Percentiles rank a stretch among this genome's conserved stretches.
Conservation (phyloP, 2,329 filamentous ascomycete species). For the Taxawa tesnikishii region DNA sequence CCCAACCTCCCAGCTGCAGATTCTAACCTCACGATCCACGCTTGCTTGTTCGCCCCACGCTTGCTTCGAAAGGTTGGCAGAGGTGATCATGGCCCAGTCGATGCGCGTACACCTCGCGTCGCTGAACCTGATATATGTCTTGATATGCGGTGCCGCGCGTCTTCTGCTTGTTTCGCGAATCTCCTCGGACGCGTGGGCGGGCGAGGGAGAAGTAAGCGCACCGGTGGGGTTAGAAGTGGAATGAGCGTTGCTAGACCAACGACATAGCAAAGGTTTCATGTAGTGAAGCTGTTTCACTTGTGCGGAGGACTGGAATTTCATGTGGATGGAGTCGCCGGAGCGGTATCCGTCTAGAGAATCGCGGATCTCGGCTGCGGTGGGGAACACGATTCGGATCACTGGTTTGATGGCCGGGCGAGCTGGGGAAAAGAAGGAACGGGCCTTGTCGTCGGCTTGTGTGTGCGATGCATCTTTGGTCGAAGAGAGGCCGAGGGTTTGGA, state of each 20-base stretch:
- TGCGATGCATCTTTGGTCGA: no score
- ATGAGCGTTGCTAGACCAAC: constrained; percentile 56
- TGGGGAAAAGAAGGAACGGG: no score
- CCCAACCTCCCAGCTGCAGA: constrained; percentile 75
- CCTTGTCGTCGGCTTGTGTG: no score
- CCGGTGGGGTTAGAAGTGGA: constrained; percentile 5
- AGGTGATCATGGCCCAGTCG: constrained; percentile 78
- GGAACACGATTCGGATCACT: constrained; percentile 63
- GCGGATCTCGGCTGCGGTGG: constrained; percentile 67
- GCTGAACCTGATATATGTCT: constrained; percentile 66
- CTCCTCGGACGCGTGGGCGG: neutral
- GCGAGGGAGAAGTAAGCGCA: constrained; percentile 3
- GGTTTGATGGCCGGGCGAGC: no score
- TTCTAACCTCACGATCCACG: constrained; percentile 47
- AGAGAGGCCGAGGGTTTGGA: constrained; percentile 26
- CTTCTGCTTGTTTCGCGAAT: constrained; percentile 45
- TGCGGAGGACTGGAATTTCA: constrained; percentile 56
- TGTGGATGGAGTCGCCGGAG: constrained; percentile 72
- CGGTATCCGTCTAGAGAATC: constrained; percentile 64
- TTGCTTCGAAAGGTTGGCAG: constrained; percentile 84
- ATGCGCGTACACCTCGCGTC: constrained; percentile 31
- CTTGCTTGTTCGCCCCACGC: constrained; percentile 65
- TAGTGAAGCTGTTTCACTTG: constrained; percentile 66
- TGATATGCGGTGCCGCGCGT: constrained; percentile 74
- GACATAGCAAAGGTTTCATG: constrained; percentile 56